Evolutionary conservation across 768 basidiomycete species (phyloP).

Genomic region (Lactarius sanguifluus): DNA sequence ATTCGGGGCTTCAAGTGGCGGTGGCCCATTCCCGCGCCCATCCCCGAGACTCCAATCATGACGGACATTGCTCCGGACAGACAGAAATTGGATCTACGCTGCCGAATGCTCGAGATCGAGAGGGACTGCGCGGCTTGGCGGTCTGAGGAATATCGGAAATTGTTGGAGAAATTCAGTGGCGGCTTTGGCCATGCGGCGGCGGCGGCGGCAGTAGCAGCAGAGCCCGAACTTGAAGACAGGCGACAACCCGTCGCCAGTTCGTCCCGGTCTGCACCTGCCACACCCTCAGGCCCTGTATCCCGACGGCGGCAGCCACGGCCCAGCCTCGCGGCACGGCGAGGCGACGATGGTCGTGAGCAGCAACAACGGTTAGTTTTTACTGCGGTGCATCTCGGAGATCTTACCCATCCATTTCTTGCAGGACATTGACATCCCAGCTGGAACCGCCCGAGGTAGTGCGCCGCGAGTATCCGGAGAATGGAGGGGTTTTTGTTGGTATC

Average conservation of each 20-base stretch:
- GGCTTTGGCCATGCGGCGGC: no score
- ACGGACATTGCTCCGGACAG: not conserved
- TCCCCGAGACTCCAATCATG: not conserved
- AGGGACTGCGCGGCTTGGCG: not conserved
- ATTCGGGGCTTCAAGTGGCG: no score
- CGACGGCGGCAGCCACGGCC: no score
- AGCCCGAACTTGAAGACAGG: not conserved
- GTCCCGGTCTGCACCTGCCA: not conserved
- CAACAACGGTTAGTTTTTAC: not conserved
- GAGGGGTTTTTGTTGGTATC: not conserved
- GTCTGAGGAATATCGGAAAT: constrained; percentile 1
- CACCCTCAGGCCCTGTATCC: not conserved
- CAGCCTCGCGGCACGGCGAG: not conserved
- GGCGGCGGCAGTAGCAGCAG: not conserved
- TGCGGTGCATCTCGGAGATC: not conserved
- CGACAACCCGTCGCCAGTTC: not conserved
- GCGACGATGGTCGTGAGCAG: not conserved
- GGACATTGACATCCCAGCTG: no score
- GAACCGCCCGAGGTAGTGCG: not conserved
- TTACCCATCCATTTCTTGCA: not conserved
- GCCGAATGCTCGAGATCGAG: not conserved
- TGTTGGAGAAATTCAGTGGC: not conserved
- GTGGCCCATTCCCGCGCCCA: no score
- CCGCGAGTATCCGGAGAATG: not conserved
- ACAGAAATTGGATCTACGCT: not conserved